phyloP scores from a whole-genome alignment of 2,329 filamentous ascomycete species.

The Fusarium nelsonii region DNA sequence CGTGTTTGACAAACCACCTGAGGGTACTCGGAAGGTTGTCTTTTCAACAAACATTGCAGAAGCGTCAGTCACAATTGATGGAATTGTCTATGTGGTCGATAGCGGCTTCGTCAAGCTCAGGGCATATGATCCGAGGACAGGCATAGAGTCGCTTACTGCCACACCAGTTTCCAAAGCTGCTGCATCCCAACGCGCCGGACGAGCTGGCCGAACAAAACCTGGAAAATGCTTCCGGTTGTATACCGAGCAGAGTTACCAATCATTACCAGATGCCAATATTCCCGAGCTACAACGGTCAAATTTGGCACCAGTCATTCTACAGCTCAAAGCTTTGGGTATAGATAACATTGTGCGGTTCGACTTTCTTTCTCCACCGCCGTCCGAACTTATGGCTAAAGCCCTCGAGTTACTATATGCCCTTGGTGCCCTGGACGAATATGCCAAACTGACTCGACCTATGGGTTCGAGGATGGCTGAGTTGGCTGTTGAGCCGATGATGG shows the following conservation, averaged over 20 bases:
- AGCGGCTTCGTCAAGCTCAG: conserved; percentile 91
- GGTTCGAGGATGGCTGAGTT: conserved; percentile 93
- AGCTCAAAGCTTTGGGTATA: conserved; percentile 94
- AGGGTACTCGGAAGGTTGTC: conserved; percentile 89
- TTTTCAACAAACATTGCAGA: conserved; percentile 97
- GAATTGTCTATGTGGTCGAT: conserved; percentile 91
- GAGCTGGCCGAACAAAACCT: conserved; percentile 87
- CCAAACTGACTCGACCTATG: conserved; percentile 89
- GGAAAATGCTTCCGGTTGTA: conserved; percentile 97
- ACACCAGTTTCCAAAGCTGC: conserved; percentile 90
- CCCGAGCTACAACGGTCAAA: conserved; percentile 96
- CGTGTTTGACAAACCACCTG: conserved; percentile 86
- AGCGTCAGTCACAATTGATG: conserved; percentile 93
- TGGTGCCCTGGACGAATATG: conserved; percentile 88
- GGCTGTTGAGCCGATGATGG: conserved; percentile 95
- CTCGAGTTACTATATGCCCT: conserved; percentile 89
- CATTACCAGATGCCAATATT: conserved; percentile 77
- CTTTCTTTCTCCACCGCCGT: conserved; percentile 87
- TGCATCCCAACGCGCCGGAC: conserved; percentile 89
- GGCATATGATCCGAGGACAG: conserved; percentile 84
- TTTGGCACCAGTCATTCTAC: conserved; percentile 86
- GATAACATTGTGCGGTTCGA: conserved; percentile 94
- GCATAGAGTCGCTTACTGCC: conserved; percentile 88
- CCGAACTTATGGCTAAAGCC: conserved; percentile 85
- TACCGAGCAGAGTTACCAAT: conserved; percentile 77